Percentiles rank a stretch among this genome's conserved stretches.
Conservation (phyloP, 257 asterid genomes). For the Forsythia suspensa region DNA sequence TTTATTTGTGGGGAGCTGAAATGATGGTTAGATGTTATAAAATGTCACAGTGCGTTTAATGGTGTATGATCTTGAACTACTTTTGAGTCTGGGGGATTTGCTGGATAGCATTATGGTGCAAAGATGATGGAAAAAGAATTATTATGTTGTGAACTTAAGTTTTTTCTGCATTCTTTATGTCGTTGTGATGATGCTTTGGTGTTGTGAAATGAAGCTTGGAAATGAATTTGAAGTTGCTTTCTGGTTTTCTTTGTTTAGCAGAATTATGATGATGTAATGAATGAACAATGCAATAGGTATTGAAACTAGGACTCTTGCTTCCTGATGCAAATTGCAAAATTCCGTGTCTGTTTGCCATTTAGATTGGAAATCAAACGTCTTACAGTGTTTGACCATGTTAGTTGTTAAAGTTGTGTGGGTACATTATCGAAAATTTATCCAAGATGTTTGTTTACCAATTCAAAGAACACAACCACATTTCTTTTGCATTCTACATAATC, state of each 20-base stretch:
- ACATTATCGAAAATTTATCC: not conserved
- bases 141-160: not conserved
- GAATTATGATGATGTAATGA: not conserved
- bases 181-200: not conserved
- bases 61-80: conserved; percentile 1
- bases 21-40: conserved; percentile 14
- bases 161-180: not conserved
- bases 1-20: not conserved
- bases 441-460: conserved; percentile 9
- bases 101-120: not conserved
- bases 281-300: not conserved
- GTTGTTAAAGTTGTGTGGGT: not conserved
- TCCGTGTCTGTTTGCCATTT: not conserved
- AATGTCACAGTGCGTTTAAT: conserved; percentile 19
- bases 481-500: not conserved
- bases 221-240: not conserved
- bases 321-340: not conserved
- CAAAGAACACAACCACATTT: not conserved
- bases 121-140: not conserved
- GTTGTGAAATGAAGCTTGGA: not conserved
- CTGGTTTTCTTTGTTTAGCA: not conserved
- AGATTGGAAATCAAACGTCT: not conserved
- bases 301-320: not conserved
- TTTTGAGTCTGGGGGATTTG: not conserved
- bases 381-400: not conserved